These are phyloP conservation scores for Gypsophila paniculata DNA, from an alignment of 179 eudicot species.

Conservation along the genomic window DNA sequence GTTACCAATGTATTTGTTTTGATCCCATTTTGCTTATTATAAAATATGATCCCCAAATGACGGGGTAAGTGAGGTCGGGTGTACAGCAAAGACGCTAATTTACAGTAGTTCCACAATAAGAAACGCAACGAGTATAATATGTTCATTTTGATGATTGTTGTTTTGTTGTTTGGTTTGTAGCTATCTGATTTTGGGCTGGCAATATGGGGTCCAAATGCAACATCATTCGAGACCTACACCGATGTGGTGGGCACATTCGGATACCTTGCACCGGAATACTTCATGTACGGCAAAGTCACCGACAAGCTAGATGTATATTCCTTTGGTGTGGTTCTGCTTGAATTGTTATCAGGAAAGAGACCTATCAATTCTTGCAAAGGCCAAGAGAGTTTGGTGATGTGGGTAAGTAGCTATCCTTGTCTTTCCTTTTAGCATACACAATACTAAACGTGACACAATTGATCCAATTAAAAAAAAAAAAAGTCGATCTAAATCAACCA, in stretches of 20 bases:
- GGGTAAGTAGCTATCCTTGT: slow-evolving; percentile 51
- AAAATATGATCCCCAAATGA: too few species aligned
- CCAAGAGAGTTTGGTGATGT: slow-evolving; percentile 86
- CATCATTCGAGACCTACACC: slow-evolving; percentile 46
- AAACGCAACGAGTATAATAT: not conserved
- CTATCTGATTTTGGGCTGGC: slow-evolving; percentile 92
- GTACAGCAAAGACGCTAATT: too few species aligned
- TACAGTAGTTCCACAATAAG: too few species aligned
- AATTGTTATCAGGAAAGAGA: slow-evolving; percentile 67
- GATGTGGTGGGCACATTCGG: slow-evolving; percentile 96
- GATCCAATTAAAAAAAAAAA: too few species aligned
- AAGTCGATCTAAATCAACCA: too few species aligned
- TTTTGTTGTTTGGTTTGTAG: slow-evolving; percentile 29
- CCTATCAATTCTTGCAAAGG: slow-evolving; percentile 65
- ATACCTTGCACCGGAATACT: slow-evolving; percentile 91
- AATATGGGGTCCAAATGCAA: slow-evolving; percentile 61
- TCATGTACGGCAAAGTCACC: slow-evolving; percentile 95
- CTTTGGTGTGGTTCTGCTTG: slow-evolving; percentile 89
- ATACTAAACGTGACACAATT: too few species aligned
- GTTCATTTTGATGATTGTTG: not conserved
- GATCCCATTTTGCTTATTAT: too few species aligned
- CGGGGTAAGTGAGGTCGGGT: too few species aligned
- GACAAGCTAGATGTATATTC: slow-evolving; percentile 88
- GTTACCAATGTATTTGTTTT: too few species aligned
- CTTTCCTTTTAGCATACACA: not conserved